Evolutionary conservation across 345 rosid species (phyloP), one percentile per base, ranked within the genome.

Genomic region (Triadica sebifera): DNA sequence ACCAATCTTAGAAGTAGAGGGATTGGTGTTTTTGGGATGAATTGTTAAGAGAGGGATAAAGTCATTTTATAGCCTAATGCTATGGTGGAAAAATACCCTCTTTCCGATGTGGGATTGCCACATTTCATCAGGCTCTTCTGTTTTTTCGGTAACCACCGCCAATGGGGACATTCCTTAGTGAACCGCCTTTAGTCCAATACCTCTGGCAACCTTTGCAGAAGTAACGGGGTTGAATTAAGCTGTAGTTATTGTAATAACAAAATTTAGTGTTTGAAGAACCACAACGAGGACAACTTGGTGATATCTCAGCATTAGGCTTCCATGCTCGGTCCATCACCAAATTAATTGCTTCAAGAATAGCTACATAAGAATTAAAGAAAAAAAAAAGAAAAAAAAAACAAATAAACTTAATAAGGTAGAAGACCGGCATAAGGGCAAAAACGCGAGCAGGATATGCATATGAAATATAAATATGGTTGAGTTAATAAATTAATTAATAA

Each of bases 181-280:
- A 85, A 16, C 93, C 90, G 0, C 90, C 90, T 79, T 83, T 85
- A 38, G 93, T 89, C 93, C 93, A 89, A 47, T 89, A 87, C 76
- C 93, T 80, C 68, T 90, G 71, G 46, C 90, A 89, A 67, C 87
- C 88, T 63, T 89, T 89, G 81, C 93, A 89, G 70, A 89, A 89
- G 81, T 89, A 89, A 50, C 93, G 67, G 0, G 90, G 93, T 51
- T 89, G 90, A 15, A 88, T 83, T 53, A 87, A 77, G 87, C 93
- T 89, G 75, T 89, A 89, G 76, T 89, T 89, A 82, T 89, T 89
- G 88, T 89, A 87, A 63, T 89, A 89, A 65, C 90, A 89, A 69
- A 89, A 89, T 71, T 87, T 87, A 38, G 93, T 89, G 67, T 85
- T 87, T 13, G 86, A 77, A 69, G 90, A 87, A 22, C 89, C 89